Evolutionary conservation across 148 eudicot species (phyloP), one percentile per base, ranked within the genome.

Genomic region (Spergularia bocconei): DNA sequence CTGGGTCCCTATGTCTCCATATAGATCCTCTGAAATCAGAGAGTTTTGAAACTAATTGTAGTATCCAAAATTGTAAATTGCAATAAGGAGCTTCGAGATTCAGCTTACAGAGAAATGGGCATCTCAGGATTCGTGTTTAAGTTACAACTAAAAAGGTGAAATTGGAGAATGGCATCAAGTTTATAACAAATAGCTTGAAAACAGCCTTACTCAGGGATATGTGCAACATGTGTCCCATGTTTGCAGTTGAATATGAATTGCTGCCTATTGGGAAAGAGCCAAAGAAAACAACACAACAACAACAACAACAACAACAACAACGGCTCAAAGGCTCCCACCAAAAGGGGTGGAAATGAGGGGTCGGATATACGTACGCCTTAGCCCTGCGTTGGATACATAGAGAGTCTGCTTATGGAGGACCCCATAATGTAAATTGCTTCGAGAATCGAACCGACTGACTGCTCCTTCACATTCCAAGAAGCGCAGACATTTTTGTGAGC

Each of bases 231-330:
- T 44, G 48, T 19, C 23, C 23, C 60, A 56, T 17, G 19, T 17
- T 56, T 9, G 17, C 21, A 56, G 60, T 21, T 56, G 21, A 56
- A 56, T 9, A n/a, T n/a, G n/a, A 2, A 6, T 2, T 57, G 19
- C 36, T 57, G 61, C n/a, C n/a, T 63, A 29, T 11, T 63, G 66
- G 44, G 66, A 25, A 19, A 8, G 66, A 63, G 44, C 44, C 39
- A 29, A 63, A 63, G 67, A 63, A 63, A 36, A 3, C 67, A 63
- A 38, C 47, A 63, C 15, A 29, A 63, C 67, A 63, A 29, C 36
- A 29, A 29, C 36, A 0, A 63, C 15, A 29, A 63, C 67, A 63
- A 29, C 36, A 29, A 29, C 36, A 0, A 29, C 3, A 29, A 29
- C 36, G 36, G 36, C 36, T 29, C 36, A 29, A 29, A 29, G 36